A percentile compares a stretch with the other conserved stretches of the same genome.
phyloP scores from a whole-genome alignment of 345 rosid genomes.

The Euphorbia pulcherrima region DNA sequence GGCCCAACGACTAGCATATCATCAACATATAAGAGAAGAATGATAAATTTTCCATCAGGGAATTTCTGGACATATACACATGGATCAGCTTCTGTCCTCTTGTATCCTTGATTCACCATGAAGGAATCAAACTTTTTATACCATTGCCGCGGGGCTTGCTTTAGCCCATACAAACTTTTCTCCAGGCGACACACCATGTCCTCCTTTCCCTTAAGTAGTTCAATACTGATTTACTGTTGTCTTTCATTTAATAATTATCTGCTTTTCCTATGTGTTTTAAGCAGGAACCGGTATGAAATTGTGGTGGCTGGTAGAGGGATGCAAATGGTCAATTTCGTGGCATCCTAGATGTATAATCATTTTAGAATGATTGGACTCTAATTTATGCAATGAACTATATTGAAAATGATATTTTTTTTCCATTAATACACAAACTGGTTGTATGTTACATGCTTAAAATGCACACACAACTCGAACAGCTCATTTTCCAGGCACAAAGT shows the following conservation, averaged over 20 bases:
- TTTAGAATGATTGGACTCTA: not conserved
- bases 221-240: not conserved
- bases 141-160: too few relatives aligned
- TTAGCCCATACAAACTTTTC: too few relatives aligned
- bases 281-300: constrained; percentile 69
- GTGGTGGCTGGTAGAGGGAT: constrained; percentile 90
- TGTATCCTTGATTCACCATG: too few relatives aligned
- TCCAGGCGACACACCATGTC: too few relatives aligned
- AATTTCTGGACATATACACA: too few relatives aligned
- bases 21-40: too few relatives aligned
- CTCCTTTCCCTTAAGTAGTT: not conserved
- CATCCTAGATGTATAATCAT: not conserved
- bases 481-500: constrained; percentile 53
- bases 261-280: not conserved
- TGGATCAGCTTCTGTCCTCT: too few relatives aligned
- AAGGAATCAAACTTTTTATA: too few relatives aligned
- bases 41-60: too few relatives aligned
- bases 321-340: constrained; percentile 68
- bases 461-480: not conserved
- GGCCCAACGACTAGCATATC: too few relatives aligned
- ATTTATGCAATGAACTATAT: not conserved
- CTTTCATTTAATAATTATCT: not conserved
- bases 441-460: not conserved
- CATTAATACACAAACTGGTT: constrained; percentile 1
- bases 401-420: not conserved